Percentiles rank a stretch among this genome's conserved stretches.
These are phyloP conservation scores for Salinomyces thailandicus DNA, from an alignment of 2,329 filamentous ascomycete species.

Conservation along the genomic window DNA sequence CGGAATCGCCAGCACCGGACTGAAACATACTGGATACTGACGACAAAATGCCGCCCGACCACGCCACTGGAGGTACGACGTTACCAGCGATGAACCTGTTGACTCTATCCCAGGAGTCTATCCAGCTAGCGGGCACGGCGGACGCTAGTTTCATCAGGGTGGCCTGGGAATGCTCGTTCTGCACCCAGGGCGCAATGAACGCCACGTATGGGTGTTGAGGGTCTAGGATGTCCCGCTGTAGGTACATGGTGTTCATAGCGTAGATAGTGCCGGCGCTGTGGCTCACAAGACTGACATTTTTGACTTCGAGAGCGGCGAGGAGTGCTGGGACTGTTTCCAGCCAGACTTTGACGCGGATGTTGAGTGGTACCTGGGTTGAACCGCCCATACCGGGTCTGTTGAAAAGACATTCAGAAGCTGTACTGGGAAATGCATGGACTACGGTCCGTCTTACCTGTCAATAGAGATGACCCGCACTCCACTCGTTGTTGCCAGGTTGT, in stretches of 20 bases:
- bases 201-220: constrained; percentile 21
- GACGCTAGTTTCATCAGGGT: constrained; percentile 17
- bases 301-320: constrained; percentile 27
- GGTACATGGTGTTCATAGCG: constrained; percentile 32
- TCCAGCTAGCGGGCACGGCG: constrained; percentile 19
- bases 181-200: constrained; percentile 35
- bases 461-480: constrained; percentile 30
- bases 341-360: constrained; percentile 29
- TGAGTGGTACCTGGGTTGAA: constrained; percentile 30
- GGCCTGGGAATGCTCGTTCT: constrained; percentile 28
- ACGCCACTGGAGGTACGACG: constrained; percentile 20
- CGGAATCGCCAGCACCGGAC: constrained; percentile 1
- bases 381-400: constrained; percentile 36
- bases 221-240: constrained; percentile 26
- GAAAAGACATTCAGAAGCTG: constrained; percentile 4
- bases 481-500: constrained; percentile 22
- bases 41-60: constrained; percentile 22
- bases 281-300: constrained; percentile 30
- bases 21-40: constrained; percentile 13
- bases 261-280: constrained; percentile 37
- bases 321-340: constrained; percentile 33
- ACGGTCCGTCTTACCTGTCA: constrained; percentile 26
- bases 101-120: constrained; percentile 25
- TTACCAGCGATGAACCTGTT: constrained; percentile 24
- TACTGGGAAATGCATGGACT: not conserved